Base-by-base conservation (phyloP, 2,329 filamentous ascomycete species). In the Aspergillus ochraceus region DNA sequence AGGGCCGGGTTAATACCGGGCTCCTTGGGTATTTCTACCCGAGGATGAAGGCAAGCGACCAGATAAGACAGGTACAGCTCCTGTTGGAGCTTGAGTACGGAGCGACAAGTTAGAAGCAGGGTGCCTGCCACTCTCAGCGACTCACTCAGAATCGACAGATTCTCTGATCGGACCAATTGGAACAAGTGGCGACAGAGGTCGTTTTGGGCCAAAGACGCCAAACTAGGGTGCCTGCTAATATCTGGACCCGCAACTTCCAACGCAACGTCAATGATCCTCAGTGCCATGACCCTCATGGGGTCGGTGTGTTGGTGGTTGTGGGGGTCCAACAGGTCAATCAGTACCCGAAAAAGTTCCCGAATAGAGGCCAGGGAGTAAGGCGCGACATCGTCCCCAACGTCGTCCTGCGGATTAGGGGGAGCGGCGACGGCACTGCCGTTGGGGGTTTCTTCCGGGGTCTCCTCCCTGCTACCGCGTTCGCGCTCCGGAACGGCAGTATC, bases 291-390 rank as follows among this genome's bases (percentile, higher is more conserved):
- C 67, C 94, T 87, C 89, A 98, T 95, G 1, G 91, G 89, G 72
- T 99, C 95, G 2, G 92, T 96, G 74, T 97, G 91, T 68, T 94
- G 91, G 55, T 87, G 88, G 75, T 98, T 94, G 70, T 97, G 91
- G 1, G 96, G 95, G 71, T 99, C 92, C 26, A 99, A 79, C 17
- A 99, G 88, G 74, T 96, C 94, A 49, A 98, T 94, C 26, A 99
- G 81, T 47, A 98, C 95, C 55, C 95, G 84, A 73, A 99, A 97
- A 0, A 99, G 84, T 74, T 99, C 96, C 65, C 93, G 84, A 66
- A 99, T 97, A 2, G 94, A 97, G 1, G 94, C 92, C 30, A 99
- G 79, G 14, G 93, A 96, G 75, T 99, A 99, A 0, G 96, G 94
- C 63, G 89, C 91, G 58, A 96, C 86, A 52, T 86, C 83, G 6